Conservation (phyloP, 1,284 basidiomycete species). For the Caloboletus firmus region DNA sequence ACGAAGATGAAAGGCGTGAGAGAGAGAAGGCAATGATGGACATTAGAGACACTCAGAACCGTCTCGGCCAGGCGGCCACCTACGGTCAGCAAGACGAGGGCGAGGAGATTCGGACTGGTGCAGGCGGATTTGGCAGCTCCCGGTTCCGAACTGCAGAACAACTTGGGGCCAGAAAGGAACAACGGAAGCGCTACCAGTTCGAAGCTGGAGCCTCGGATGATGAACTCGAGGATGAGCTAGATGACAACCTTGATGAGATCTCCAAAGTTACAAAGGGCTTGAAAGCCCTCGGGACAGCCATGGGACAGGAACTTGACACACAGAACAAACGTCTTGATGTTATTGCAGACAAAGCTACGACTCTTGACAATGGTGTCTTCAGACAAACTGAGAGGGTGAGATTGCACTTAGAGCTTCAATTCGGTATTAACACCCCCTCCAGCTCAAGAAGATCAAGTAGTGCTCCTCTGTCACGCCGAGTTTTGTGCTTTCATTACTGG, state of each 20-base stretch:
- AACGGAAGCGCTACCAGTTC: slow-evolving; percentile 88
- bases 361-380: slow-evolving; percentile 61
- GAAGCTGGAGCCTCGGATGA: slow-evolving; percentile 96
- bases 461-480: not conserved
- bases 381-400: slow-evolving; percentile 69
- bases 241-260: slow-evolving; percentile 91
- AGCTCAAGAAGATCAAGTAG: slow-evolving; percentile 73
- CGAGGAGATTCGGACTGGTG: slow-evolving; percentile 38
- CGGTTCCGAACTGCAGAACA: slow-evolving; percentile 51
- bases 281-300: slow-evolving; percentile 81
- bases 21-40: slow-evolving; percentile 85
- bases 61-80: slow-evolving; percentile 74
- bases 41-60: slow-evolving; percentile 83
- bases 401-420: slow-evolving; percentile 25
- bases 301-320: slow-evolving; percentile 78
- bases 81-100: slow-evolving; percentile 53
- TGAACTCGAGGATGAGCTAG: slow-evolving; percentile 89
- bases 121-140: slow-evolving; percentile 37
- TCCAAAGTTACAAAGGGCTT: slow-evolving; percentile 78
- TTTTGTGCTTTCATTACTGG: not conserved
- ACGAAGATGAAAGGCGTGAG: slow-evolving; percentile 86
- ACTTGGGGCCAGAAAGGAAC: slow-evolving; percentile 56
- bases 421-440: slow-evolving; percentile 19
- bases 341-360: slow-evolving; percentile 69
- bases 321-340: slow-evolving; percentile 74